phyloP scores from a whole-genome alignment of 169 alveolate genomes.

The Perkinsus chesapeaki region DNA sequence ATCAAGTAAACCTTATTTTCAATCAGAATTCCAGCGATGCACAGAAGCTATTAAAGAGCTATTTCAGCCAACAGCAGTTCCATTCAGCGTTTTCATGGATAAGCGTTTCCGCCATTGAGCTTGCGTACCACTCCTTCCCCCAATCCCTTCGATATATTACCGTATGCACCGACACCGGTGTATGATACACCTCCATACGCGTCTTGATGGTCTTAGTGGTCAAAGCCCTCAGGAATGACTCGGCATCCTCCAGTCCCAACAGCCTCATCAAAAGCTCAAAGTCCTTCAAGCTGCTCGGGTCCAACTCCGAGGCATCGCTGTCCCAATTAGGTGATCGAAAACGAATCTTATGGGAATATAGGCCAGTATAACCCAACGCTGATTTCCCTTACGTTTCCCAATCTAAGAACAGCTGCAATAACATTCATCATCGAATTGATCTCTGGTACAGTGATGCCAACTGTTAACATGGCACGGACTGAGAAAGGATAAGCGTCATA shows the following conservation, averaged over 20 bases:
- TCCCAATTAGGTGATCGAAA: background rate
- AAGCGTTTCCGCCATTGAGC: too few relatives aligned
- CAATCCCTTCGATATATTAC: too few relatives aligned
- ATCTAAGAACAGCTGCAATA: conserved; percentile 66
- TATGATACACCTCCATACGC: background rate
- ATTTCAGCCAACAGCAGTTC: too few relatives aligned
- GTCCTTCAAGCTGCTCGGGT: background rate
- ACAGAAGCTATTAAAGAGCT: too few relatives aligned
- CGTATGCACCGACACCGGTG: background rate
- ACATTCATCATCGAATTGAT: conserved; percentile 56
- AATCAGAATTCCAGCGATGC: too few relatives aligned
- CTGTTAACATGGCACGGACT: conserved; percentile 67
- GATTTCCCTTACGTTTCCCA: conserved; percentile 68
- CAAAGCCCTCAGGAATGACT: conserved; percentile 43
- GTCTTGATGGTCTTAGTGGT: conserved; percentile 55
- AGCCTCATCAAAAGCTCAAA: background rate
- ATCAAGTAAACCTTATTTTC: too few relatives aligned
- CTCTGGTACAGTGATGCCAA: conserved; percentile 66
- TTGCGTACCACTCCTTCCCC: too few relatives aligned
- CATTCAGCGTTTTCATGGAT: too few relatives aligned
- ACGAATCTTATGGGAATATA: background rate
- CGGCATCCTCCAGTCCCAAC: conserved; percentile 17
- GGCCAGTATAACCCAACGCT: background rate
- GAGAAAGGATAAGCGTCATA: too few relatives aligned
- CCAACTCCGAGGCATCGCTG: background rate